Percentiles rank a stretch among this genome's conserved stretches.
Evolutionary conservation across 208 protist genomes (phyloP).

Genomic region (Phytomonas sp.): DNA sequence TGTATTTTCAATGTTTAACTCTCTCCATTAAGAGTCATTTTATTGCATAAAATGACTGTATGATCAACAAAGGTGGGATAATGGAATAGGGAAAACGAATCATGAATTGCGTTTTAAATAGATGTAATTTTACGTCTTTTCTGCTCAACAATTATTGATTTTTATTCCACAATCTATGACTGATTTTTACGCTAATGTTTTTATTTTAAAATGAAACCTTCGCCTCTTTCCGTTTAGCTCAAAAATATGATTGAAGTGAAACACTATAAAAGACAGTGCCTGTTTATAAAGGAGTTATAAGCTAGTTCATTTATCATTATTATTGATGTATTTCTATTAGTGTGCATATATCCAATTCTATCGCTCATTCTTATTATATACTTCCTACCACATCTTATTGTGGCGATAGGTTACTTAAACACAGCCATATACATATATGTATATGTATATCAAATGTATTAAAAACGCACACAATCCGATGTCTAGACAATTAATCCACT

Average conservation of each 20-base stretch:
- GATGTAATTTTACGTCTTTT: neutral
- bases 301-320: slow-evolving; percentile 2
- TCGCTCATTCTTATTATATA: slow-evolving; percentile 3
- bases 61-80: neutral
- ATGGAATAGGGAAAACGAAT: neutral
- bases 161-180: neutral
- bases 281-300: neutral
- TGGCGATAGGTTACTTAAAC: neutral
- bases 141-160: neutral
- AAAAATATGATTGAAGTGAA: neutral
- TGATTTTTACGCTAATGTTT: neutral
- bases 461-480: neutral
- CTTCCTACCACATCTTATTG: slow-evolving; percentile 2
- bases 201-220: neutral
- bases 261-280: neutral
- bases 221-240: neutral
- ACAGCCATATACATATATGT: neutral
- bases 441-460: neutral
- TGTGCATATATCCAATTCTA: slow-evolving; percentile 1
- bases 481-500: neutral
- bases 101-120: neutral
- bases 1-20: neutral
- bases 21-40: neutral
- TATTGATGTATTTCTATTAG: slow-evolving; percentile 2
- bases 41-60: neutral